Evolutionary conservation across 2,329 filamentous ascomycete species (phyloP).

Genomic region (Exserohilum turcica): DNA sequence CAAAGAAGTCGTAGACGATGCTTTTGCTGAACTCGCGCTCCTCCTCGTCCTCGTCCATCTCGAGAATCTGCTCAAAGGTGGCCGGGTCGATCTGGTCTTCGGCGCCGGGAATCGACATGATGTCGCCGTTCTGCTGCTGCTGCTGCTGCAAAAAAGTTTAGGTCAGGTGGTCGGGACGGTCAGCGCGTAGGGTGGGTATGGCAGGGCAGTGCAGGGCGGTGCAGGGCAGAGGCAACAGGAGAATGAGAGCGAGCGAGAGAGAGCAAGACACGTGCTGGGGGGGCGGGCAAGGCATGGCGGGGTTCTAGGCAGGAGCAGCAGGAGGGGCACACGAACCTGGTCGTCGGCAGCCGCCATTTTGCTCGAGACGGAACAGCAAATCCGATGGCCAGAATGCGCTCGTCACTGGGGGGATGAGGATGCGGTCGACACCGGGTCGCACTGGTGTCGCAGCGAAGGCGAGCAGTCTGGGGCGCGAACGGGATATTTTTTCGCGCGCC

Average conservation of each 20-base stretch:
- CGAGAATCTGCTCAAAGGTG: conserved; percentile 93
- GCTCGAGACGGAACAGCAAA: conserved; percentile 23
- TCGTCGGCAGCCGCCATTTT: conserved; percentile 46
- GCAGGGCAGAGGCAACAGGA: background rate
- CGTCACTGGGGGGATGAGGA: conserved; percentile 22
- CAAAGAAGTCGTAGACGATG: conserved; percentile 91
- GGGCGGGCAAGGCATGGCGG: conserved; percentile 19
- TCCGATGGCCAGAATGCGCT: conserved; percentile 10
- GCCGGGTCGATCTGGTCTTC: conserved; percentile 75
- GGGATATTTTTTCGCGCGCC: conserved; percentile 26
- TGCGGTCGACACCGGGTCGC: conserved; percentile 26
- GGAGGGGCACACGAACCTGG: conserved; percentile 46
- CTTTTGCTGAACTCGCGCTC: conserved; percentile 86
- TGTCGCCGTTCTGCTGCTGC: conserved; percentile 37
- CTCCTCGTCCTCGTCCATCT: conserved; percentile 93
- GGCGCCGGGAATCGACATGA: conserved; percentile 62
- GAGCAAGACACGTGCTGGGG: no score
- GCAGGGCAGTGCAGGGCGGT: background rate
- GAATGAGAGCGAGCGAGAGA: no score
- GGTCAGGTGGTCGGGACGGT: conserved; percentile 2
- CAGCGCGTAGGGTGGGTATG: conserved; percentile 1
- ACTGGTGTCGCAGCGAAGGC: conserved; percentile 27
- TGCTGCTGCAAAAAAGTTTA: conserved; percentile 23
- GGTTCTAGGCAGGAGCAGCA: conserved; percentile 14
- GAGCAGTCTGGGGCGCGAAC: conserved; percentile 19